A percentile compares a stretch with the other conserved stretches of the same genome.
Evolutionary conservation across 192 early-diverging fungal genomes (phyloP).

Genomic region (Funneliformis geosporum): DNA sequence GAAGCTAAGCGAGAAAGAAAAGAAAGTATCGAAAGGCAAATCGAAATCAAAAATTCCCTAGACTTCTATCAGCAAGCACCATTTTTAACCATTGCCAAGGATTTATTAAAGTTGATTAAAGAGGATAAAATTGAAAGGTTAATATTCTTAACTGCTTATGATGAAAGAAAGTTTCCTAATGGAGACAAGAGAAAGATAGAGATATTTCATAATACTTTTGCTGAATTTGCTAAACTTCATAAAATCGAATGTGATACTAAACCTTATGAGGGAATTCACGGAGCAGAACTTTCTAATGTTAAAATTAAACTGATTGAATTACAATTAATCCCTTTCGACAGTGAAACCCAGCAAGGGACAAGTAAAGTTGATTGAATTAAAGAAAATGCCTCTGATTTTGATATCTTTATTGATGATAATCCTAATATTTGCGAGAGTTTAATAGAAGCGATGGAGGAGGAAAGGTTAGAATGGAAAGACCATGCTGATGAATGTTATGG

Average conservation of each 20-base stretch:
- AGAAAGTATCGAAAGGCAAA: background rate
- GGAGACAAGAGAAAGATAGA: background rate
- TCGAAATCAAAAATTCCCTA: constrained; percentile 17
- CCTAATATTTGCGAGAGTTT: constrained; percentile 17
- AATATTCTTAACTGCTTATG: constrained; percentile 26
- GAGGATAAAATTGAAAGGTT: constrained; percentile 18
- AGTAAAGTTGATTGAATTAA: constrained; percentile 24
- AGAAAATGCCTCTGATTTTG: constrained; percentile 21
- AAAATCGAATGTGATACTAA: no score
- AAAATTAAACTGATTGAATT: background rate
- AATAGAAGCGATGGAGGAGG: background rate
- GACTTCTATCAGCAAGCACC: constrained; percentile 21
- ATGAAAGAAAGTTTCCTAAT: constrained; percentile 10
- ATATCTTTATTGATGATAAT: constrained; percentile 25
- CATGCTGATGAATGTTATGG: no score
- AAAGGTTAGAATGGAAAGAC: background rate
- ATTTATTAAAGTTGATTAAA: constrained; percentile 23
- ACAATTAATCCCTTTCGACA: constrained; percentile 15
- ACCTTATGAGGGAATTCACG: no score
- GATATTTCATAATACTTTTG: constrained; percentile 13
- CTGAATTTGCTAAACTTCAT: no score
- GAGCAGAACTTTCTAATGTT: no score
- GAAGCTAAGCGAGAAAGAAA: no score
- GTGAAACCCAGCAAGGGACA: constrained; percentile 3
- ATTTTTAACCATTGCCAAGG: constrained; percentile 26